These are phyloP conservation scores for Aspergillus heteromorphus DNA, from an alignment of 495 filamentous ascomycete genomes.

Conservation along the genomic window DNA sequence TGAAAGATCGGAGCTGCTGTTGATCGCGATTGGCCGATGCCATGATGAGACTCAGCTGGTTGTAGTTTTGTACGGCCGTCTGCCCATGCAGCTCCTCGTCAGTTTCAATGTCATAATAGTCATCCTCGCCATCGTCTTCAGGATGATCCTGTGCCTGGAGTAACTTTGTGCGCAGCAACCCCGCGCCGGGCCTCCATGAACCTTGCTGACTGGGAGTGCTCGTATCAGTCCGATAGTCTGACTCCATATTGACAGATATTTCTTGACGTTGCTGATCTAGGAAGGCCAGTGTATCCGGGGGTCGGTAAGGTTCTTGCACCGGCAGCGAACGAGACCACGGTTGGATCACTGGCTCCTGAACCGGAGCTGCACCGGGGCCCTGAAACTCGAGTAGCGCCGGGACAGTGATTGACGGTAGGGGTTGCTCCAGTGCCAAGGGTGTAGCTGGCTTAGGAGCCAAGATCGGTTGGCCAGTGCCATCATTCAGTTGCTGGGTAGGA, in stretches of 20 bases:
- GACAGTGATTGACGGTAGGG: no score
- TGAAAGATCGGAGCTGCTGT: slow-evolving; percentile 52
- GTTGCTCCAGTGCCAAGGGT: slow-evolving; percentile 10
- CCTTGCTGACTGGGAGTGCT: not conserved
- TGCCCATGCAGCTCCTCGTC: slow-evolving; percentile 61
- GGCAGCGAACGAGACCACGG: not conserved
- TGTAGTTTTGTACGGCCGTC: slow-evolving; percentile 50
- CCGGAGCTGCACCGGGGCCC: not conserved
- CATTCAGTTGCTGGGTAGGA: slow-evolving; percentile 16
- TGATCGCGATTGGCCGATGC: slow-evolving; percentile 47
- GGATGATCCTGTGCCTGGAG: slow-evolving; percentile 20
- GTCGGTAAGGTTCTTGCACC: not conserved
- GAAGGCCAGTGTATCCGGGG: not conserved
- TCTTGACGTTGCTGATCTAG: slow-evolving; percentile 2
- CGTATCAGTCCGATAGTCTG: not conserved
- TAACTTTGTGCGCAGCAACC: not conserved
- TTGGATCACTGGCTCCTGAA: no score
- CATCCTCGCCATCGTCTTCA: slow-evolving; percentile 47
- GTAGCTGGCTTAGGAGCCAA: slow-evolving; percentile 29
- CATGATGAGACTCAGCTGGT: slow-evolving; percentile 42
- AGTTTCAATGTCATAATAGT: slow-evolving; percentile 59
- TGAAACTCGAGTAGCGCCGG: not conserved
- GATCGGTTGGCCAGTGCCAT: slow-evolving; percentile 27
- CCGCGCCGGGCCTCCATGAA: not conserved
- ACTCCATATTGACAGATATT: not conserved